phyloP scores from a whole-genome alignment of 2,329 filamentous ascomycete species.

The Aulographum hederae region DNA sequence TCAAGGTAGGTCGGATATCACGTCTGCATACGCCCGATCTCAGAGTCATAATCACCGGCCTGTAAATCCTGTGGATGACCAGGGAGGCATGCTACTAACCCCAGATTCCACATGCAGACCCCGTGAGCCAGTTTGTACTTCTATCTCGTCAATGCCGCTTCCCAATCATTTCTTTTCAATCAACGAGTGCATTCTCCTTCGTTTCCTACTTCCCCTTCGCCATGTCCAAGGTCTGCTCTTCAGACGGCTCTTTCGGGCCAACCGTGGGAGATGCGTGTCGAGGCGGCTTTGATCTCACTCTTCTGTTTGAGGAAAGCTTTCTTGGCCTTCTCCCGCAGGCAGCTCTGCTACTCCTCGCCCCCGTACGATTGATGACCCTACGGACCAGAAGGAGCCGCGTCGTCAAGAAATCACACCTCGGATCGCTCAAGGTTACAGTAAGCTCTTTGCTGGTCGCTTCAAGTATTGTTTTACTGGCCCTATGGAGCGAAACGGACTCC shows the following conservation, averaged over 20 bases:
- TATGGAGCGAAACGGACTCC: slow-evolving; percentile 9
- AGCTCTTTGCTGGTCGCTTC: slow-evolving; percentile 8
- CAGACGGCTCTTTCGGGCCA: slow-evolving; percentile 11
- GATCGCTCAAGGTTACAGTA: slow-evolving; percentile 9
- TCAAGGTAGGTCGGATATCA: too few species aligned
- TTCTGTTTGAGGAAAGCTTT: slow-evolving; percentile 13
- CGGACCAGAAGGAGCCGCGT: slow-evolving; percentile 8
- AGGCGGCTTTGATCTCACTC: slow-evolving; percentile 13
- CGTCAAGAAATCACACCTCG: slow-evolving; percentile 8
- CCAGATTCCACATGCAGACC: too few species aligned
- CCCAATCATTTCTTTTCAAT: too few species aligned
- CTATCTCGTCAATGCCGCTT: too few species aligned
- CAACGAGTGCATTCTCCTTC: too few species aligned
- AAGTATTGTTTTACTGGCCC: slow-evolving; percentile 8
- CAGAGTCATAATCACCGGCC: too few species aligned
- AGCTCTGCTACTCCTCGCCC: slow-evolving; percentile 10
- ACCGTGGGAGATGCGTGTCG: slow-evolving; percentile 8
- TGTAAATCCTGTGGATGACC: too few species aligned
- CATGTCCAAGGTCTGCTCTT: slow-evolving; percentile 7
- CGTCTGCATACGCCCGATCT: too few species aligned
- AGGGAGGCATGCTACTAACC: too few species aligned
- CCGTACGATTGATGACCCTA: slow-evolving; percentile 11
- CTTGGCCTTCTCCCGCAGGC: slow-evolving; percentile 11
- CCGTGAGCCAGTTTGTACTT: too few species aligned
- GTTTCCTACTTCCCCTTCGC: too few species aligned